Conservation (phyloP, 176 grass and related monocot species). For the Oryza rufipogon region DNA sequence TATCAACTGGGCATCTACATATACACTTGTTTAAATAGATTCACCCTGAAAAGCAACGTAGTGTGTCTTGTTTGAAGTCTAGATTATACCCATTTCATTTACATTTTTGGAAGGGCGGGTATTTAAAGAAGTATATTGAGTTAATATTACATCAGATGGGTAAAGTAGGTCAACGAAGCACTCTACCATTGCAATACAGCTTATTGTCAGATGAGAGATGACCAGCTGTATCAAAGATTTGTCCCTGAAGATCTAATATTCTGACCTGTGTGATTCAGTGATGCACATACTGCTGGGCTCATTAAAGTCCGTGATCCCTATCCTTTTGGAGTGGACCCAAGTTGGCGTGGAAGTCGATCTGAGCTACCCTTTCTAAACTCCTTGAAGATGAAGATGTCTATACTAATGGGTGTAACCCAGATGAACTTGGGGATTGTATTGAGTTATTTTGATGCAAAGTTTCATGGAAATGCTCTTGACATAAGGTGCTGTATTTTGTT, state of each 20-base stretch:
- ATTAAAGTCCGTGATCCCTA: conserved; percentile 90
- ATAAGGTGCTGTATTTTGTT: conserved; percentile 64
- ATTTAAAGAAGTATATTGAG: conserved; percentile 6
- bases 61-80: conserved; percentile 9
- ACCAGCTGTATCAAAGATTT: not conserved
- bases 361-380: conserved; percentile 99
- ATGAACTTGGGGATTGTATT: conserved; percentile 95
- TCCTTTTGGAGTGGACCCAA: conserved; percentile 99
- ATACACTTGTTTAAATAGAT: not conserved
- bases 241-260: conserved; percentile 34
- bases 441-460: conserved; percentile 98
- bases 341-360: conserved; percentile 93
- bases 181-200: not conserved
- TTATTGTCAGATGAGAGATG: conserved; percentile 32
- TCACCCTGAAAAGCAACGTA: not conserved
- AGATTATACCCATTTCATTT: conserved; percentile 21
- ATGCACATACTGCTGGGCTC: conserved; percentile 74
- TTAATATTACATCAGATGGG: conserved; percentile 3
- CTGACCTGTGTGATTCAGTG: conserved; percentile 56
- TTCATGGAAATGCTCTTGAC: conserved; percentile 88
- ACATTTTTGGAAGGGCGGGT: conserved; percentile 21
- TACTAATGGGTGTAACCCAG: conserved; percentile 88
- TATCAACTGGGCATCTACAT: not conserved
- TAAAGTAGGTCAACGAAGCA: conserved; percentile 17
- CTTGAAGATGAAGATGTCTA: conserved; percentile 99